Evolutionary conservation across 495 filamentous ascomycete species (phyloP).

Genomic region (Tuber indicum): DNA sequence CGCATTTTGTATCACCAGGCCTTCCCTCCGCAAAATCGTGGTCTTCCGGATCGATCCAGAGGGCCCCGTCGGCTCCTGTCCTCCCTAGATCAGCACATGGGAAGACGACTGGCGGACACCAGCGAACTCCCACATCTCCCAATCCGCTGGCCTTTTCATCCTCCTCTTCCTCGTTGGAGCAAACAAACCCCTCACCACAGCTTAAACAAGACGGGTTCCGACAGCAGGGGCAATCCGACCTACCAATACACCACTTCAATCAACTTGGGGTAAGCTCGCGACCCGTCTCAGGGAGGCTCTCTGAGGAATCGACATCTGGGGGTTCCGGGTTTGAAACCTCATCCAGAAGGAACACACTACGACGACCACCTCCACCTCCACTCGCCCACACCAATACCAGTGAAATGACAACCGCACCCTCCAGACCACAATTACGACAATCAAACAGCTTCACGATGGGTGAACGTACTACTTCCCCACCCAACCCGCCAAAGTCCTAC

Average conservation of each 20-base stretch:
- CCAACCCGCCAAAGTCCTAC: constrained; percentile 49
- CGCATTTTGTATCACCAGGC: constrained; percentile 38
- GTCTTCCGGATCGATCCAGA: constrained; percentile 40
- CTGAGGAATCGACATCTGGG: constrained; percentile 38
- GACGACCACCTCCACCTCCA: constrained; percentile 50
- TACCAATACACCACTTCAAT: constrained; percentile 24
- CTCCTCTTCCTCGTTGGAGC: constrained; percentile 39
- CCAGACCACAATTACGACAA: constrained; percentile 58
- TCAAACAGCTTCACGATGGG: constrained; percentile 71
- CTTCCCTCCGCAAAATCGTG: constrained; percentile 38
- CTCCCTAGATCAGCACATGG: constrained; percentile 40
- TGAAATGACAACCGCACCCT: constrained; percentile 47
- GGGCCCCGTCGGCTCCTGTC: constrained; percentile 41
- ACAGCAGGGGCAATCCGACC: constrained; percentile 19
- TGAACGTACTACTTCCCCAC: constrained; percentile 55
- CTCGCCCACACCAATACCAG: constrained; percentile 57
- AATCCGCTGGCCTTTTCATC: constrained; percentile 40
- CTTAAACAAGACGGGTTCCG: constrained; percentile 39
- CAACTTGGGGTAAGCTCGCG: constrained; percentile 32
- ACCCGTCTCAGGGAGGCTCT: constrained; percentile 38
- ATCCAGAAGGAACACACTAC: constrained; percentile 43
- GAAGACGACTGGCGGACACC: constrained; percentile 28
- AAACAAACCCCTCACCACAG: constrained; percentile 38
- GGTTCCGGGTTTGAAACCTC: constrained; percentile 30
- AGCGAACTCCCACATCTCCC: constrained; percentile 42